Conservation (phyloP, 805 yeast species). For the Candida ulmi region DNA sequence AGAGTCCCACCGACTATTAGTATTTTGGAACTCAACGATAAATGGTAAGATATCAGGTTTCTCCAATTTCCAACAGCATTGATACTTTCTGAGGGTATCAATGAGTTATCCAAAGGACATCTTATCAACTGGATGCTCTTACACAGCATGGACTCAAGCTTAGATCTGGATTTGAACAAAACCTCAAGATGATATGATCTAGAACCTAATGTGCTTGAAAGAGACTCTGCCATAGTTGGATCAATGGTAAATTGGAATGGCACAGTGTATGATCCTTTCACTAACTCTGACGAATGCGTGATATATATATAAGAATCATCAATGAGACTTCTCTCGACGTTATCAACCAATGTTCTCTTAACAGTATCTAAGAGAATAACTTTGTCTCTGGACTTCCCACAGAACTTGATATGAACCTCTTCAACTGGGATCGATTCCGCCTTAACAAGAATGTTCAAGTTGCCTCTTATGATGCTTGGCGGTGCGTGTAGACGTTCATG, state of each 20-base stretch:
- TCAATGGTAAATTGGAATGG: conserved; percentile 21
- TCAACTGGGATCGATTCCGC: conserved; percentile 4
- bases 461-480: conserved; percentile 9
- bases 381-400: conserved; percentile 12
- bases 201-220: conserved; percentile 8
- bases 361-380: neutral
- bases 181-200: conserved; percentile 14
- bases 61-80: conserved; percentile 14
- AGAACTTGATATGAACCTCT: conserved; percentile 9
- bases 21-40: conserved; percentile 12
- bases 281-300: neutral
- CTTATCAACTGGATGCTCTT: conserved; percentile 10
- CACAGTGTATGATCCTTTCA: conserved; percentile 15
- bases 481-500: conserved; percentile 13
- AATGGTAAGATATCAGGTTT: conserved; percentile 10
- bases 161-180: neutral
- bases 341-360: conserved; percentile 2
- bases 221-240: conserved; percentile 15
- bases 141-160: neutral
- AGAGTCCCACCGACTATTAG: conserved; percentile 10
- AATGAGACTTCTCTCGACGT: conserved; percentile 2
- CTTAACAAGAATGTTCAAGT: conserved; percentile 8
- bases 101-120: conserved; percentile 12
- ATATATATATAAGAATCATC: conserved; percentile 12
- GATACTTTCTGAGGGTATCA: conserved; percentile 7